phyloP scores from a whole-genome alignment of 2,329 filamentous ascomycete genomes.

The Neopestalotiopsis clavispora region DNA sequence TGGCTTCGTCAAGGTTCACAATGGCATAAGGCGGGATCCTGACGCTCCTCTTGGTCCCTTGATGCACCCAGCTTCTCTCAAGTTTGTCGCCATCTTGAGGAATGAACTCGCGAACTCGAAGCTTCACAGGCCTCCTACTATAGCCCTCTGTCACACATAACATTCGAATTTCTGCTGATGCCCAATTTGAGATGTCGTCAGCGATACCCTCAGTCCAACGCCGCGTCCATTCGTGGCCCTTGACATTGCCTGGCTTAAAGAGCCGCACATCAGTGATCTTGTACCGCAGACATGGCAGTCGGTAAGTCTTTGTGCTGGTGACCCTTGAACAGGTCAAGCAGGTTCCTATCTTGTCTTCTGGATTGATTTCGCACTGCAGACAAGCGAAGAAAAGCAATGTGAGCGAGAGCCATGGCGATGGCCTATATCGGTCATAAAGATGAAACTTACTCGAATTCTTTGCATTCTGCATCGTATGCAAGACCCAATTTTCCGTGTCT shows the following conservation, averaged over 20 bases:
- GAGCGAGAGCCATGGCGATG: conserved; percentile 17
- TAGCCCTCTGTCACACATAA: conserved; percentile 61
- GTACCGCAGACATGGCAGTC: conserved; percentile 63
- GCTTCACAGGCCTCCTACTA: conserved; percentile 49
- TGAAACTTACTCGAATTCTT: conserved; percentile 59
- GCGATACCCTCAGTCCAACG: conserved; percentile 61
- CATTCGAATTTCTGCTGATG: conserved; percentile 51
- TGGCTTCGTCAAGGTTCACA: conserved; percentile 57
- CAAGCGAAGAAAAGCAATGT: conserved; percentile 14
- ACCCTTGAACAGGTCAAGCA: conserved; percentile 61
- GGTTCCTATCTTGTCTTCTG: conserved; percentile 48
- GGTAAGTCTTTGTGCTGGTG: conserved; percentile 53
- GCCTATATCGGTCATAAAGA: neutral
- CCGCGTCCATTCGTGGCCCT: conserved; percentile 63
- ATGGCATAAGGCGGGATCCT: conserved; percentile 61
- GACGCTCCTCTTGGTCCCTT: conserved; percentile 52
- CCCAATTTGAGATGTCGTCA: conserved; percentile 62
- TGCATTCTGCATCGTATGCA: conserved; percentile 68
- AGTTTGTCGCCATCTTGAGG: conserved; percentile 61
- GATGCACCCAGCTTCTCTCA: conserved; percentile 56
- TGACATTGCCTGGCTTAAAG: conserved; percentile 63
- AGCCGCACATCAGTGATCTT: conserved; percentile 64
- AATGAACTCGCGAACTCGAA: conserved; percentile 59
- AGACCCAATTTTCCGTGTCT: conserved; percentile 61
- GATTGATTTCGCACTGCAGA: conserved; percentile 57